Evolutionary conservation across 2,329 filamentous ascomycete genomes (phyloP), one percentile per base, ranked within the genome.

Genomic region (Apiospora koreana): DNA sequence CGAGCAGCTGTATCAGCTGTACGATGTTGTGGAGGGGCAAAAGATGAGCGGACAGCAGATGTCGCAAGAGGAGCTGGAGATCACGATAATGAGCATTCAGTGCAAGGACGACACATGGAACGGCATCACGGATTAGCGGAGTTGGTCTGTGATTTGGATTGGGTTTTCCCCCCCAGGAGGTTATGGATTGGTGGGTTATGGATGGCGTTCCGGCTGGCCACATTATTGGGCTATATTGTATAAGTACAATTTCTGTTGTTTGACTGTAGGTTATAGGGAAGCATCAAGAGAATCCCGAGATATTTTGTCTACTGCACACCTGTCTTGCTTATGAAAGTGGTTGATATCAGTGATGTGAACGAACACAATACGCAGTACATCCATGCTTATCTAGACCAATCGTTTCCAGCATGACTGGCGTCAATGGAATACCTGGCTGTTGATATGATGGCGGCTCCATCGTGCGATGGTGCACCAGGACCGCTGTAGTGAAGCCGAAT

Each of bases 1-100:
- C 35, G 91, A 93, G 72, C 92, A 95, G 79, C 91, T 97, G 54
- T 97, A 97, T 81, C 88, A 89, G 54, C 84, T 97, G 18, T 93
- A 95, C 75, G 94, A 97, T 79, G 93, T 96, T 1, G 85, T 96
- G 0, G 93, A 95, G 80, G 93, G 92, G 7, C 93, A 95, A 79
- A 93, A 92, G 82, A 85, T 85, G 43, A 86, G 86, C 2, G 89
- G 89, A 0, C 87, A 89, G 76, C 85, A 87, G 73, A 91, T 92
- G 86, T 87, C 84, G 0, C 86, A 88, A 74, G 86, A 89, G 25
- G 87, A 90, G 75, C 83, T 91, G 58, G 90, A 92, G 75, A 84
- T 90, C 75, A 93, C 91, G 0, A 84, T 93, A 16, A 80, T 85
- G 68, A 88, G 85, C 76, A 87, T 88, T 42, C 69, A 83, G 68